Evolutionary conservation across 169 alveolate genomes (phyloP).

Genomic region (Plasmodium coatneyi): DNA sequence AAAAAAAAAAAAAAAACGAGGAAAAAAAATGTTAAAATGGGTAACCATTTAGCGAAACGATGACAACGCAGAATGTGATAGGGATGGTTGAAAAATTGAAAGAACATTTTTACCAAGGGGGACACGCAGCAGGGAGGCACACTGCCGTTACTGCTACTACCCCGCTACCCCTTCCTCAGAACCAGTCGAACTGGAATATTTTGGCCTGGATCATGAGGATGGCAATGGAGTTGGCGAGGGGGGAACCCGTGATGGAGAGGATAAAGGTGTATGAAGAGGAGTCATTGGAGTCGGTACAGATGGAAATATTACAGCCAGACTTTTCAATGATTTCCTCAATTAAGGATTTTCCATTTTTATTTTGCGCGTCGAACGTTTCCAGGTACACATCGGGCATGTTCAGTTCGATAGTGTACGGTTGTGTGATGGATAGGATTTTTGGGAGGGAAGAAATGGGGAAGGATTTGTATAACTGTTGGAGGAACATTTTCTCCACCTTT

Average conservation of each 20-base stretch:
- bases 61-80: not conserved
- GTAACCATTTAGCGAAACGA: not conserved
- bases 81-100: not conserved
- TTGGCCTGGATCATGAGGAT: slow-evolving; percentile 69
- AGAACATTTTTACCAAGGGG: not conserved
- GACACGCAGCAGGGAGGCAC: not conserved
- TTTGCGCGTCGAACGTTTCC: slow-evolving; percentile 69
- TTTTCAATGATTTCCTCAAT: slow-evolving; percentile 66
- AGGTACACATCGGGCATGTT: slow-evolving; percentile 72
- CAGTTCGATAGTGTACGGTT: slow-evolving; percentile 70
- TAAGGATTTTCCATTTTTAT: slow-evolving; percentile 69
- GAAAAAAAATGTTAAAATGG: not conserved
- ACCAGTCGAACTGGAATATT: slow-evolving; percentile 73
- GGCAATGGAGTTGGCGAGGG: slow-evolving; percentile 53
- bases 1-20: not conserved
- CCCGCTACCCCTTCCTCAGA: not conserved
- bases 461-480: slow-evolving; percentile 49
- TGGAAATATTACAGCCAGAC: slow-evolving; percentile 64
- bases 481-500: slow-evolving; percentile 22
- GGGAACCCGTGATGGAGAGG: slow-evolving; percentile 71
- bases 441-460: slow-evolving; percentile 53
- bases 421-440: slow-evolving; percentile 51
- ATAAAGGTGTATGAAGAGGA: slow-evolving; percentile 69
- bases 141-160: not conserved
- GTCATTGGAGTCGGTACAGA: slow-evolving; percentile 70